phyloP scores from a whole-genome alignment of 2,329 filamentous ascomycete genomes.

The Talaromyces rugulosus region DNA sequence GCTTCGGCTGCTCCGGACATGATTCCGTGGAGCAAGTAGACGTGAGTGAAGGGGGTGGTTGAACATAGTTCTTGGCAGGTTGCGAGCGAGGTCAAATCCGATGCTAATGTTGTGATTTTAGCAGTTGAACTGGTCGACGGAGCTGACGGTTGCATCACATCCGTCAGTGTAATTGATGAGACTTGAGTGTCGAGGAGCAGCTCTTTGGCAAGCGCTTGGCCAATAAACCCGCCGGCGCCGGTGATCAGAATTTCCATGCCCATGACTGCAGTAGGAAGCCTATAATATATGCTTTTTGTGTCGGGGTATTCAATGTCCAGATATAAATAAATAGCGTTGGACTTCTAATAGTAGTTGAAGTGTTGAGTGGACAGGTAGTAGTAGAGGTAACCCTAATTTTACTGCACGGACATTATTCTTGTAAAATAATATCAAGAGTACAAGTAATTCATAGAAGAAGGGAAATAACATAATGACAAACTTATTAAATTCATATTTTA shows the following conservation, averaged over 20 bases:
- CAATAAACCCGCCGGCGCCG: slow-evolving; percentile 8
- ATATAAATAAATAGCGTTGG: not conserved
- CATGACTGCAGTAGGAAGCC: not conserved
- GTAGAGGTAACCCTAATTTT: not conserved
- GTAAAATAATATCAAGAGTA: not conserved
- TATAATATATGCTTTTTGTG: too few species aligned
- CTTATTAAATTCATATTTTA: too few species aligned
- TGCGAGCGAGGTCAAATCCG: not conserved
- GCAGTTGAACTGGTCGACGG: not conserved
- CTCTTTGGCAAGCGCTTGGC: slow-evolving; percentile 3
- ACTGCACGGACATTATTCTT: not conserved
- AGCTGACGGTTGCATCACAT: slow-evolving; percentile 1
- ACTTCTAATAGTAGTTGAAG: not conserved
- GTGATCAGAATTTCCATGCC: slow-evolving; percentile 5
- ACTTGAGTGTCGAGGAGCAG: not conserved
- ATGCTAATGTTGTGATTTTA: not conserved
- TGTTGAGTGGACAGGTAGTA: not conserved
- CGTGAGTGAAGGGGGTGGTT: not conserved
- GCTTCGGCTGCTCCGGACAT: slow-evolving; percentile 7
- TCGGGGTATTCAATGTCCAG: not conserved
- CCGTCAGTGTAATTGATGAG: slow-evolving; percentile 6
- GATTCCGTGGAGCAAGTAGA: slow-evolving; percentile 5
- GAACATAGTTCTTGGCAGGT: slow-evolving; percentile 3
- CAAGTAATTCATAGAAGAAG: not conserved
- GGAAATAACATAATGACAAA: not conserved